Conservation (phyloP, 2,329 filamentous ascomycete species). For the Paramyrothecium sp. region DNA sequence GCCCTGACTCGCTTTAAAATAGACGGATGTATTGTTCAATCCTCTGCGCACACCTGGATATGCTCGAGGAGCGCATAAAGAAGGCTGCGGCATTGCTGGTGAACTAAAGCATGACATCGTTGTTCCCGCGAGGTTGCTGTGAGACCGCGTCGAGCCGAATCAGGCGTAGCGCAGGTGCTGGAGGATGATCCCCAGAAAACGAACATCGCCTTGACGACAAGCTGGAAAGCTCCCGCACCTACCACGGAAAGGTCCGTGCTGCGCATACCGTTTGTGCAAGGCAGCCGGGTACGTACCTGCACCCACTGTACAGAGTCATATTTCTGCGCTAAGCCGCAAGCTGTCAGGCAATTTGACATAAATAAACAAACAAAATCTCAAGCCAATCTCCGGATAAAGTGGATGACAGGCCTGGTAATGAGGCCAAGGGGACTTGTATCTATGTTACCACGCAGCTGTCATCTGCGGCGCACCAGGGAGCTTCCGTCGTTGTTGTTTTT, state of each 20-base stretch:
- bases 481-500: background rate
- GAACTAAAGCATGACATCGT: background rate
- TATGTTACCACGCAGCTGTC: background rate
- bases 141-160: background rate
- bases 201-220: constrained; percentile 34
- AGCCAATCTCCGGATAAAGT: constrained; percentile 19
- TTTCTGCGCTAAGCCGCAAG: background rate
- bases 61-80: too few species aligned
- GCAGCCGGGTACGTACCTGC: background rate
- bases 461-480: background rate
- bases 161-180: constrained; percentile 5
- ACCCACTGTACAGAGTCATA: constrained; percentile 8
- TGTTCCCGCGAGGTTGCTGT: background rate
- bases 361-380: constrained; percentile 32
- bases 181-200: constrained; percentile 13
- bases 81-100: too few species aligned
- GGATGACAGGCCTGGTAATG: constrained; percentile 1
- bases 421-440: background rate
- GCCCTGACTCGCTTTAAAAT: too few species aligned
- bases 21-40: too few species aligned
- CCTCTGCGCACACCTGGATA: too few species aligned
- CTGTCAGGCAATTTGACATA: constrained; percentile 15
- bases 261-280: constrained; percentile 7
- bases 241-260: constrained; percentile 18
- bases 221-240: constrained; percentile 8